Conservation (phyloP, 176 grass and related monocot genomes). For the Ampelocalamus luodianensis region DNA sequence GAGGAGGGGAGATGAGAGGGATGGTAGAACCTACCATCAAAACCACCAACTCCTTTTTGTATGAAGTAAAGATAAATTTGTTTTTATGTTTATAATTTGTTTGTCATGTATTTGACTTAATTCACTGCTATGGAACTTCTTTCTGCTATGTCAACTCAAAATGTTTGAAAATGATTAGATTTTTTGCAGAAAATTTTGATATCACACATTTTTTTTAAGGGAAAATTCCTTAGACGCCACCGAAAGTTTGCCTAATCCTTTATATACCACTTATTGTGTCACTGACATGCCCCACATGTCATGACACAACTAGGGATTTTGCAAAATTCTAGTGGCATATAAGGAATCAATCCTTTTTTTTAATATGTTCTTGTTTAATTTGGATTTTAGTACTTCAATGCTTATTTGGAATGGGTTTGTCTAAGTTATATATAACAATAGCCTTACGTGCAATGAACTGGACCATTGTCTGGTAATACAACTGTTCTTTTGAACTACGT, state of each 20-base stretch:
- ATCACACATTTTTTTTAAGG: background rate
- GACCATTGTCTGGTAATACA: slow-evolving; percentile 11
- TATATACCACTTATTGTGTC: too few species aligned
- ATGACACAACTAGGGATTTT: too few species aligned
- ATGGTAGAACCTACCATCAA: too few species aligned
- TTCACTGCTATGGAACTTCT: background rate
- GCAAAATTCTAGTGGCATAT: too few species aligned
- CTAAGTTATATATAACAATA: slow-evolving; percentile 9
- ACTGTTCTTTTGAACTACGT: slow-evolving; percentile 21
- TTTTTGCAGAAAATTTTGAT: background rate
- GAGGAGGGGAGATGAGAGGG: too few species aligned
- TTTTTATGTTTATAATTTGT: background rate
- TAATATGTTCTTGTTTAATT: background rate
- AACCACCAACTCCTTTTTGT: too few species aligned
- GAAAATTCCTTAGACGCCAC: too few species aligned
- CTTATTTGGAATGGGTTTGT: background rate
- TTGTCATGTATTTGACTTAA: slow-evolving; percentile 2
- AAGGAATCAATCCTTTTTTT: too few species aligned
- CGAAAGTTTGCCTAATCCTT: too few species aligned
- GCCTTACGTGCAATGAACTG: background rate
- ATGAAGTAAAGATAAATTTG: background rate
- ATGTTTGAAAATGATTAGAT: slow-evolving; percentile 27
- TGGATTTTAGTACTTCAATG: background rate
- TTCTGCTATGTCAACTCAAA: slow-evolving; percentile 8
- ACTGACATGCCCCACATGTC: too few species aligned